Percentiles rank a stretch among this genome's conserved stretches.
These are phyloP conservation scores for Lolium perenne DNA, from an alignment of 176 grass and related monocot species.

Conservation along the genomic window DNA sequence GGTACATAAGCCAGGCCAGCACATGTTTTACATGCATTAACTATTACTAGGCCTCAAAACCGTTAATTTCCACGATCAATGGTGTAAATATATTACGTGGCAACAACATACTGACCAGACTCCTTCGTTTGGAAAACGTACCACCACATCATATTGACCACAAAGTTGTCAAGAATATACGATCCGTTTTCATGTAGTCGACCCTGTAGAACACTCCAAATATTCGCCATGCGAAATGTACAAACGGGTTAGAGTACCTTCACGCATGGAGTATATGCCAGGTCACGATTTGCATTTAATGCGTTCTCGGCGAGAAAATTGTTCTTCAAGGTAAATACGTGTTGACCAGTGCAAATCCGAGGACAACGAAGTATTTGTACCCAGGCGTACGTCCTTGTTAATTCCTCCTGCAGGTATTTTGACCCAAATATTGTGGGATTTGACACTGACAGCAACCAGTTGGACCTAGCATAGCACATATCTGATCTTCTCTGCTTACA, in stretches of 20 bases:
- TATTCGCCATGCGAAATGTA: background rate
- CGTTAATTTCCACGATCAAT: no score
- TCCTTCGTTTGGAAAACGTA: background rate
- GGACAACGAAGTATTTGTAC: background rate
- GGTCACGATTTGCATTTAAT: background rate
- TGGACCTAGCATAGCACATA: background rate
- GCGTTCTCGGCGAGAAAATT: background rate
- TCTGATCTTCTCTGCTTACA: background rate
- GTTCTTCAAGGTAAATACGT: background rate
- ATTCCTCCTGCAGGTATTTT: background rate
- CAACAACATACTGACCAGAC: background rate
- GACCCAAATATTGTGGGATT: conserved; percentile 12
- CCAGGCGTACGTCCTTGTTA: background rate
- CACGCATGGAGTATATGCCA: background rate
- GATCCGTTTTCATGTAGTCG: background rate
- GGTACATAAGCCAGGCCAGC: no score
- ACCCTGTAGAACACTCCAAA: background rate
- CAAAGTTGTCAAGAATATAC: background rate
- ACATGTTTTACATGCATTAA: no score
- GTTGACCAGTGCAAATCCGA: conserved; percentile 5
- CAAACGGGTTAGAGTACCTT: background rate
- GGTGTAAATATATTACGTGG: no score
- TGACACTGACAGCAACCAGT: background rate
- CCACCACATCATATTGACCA: background rate
- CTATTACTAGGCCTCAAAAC: no score